Evolutionary conservation across 805 yeast genomes (phyloP).

Genomic region (Starmera pachycereana): DNA sequence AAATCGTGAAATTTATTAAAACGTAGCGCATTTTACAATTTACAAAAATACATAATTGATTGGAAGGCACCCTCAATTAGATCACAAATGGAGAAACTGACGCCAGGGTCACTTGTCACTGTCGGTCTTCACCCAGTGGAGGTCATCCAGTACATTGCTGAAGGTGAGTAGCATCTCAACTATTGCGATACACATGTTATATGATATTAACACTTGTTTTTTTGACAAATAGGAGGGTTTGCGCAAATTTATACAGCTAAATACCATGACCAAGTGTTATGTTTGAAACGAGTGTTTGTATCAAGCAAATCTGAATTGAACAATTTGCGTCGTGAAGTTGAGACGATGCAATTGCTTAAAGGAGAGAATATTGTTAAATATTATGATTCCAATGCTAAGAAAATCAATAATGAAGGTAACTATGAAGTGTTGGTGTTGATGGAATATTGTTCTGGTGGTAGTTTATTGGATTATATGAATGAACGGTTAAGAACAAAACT

Average conservation of each 20-base stretch:
- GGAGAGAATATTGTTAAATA: conserved; percentile 55
- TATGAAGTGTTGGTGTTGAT: conserved; percentile 86
- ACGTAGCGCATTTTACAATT: too few species aligned
- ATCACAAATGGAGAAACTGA: conserved; percentile 15
- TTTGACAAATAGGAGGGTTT: conserved; percentile 44
- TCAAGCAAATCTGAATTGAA: conserved; percentile 60
- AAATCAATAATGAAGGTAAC: conserved; percentile 32
- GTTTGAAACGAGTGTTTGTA: conserved; percentile 66
- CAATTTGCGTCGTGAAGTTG: conserved; percentile 63
- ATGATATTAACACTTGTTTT: too few species aligned
- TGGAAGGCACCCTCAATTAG: background rate
- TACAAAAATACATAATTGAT: too few species aligned
- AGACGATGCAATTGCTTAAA: conserved; percentile 58
- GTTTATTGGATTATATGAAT: conserved; percentile 88
- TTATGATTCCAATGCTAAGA: conserved; percentile 68
- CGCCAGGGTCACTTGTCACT: conserved; percentile 42
- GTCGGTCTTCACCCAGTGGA: conserved; percentile 55
- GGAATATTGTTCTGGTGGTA: conserved; percentile 87
- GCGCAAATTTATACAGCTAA: conserved; percentile 68
- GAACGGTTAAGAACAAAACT: conserved; percentile 70
- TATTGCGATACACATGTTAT: too few species aligned
- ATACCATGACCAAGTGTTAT: conserved; percentile 44
- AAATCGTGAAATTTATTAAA: too few species aligned
- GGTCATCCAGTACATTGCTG: conserved; percentile 48
- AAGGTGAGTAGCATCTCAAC: conserved; percentile 29